These are phyloP conservation scores for Pleurotus platypus DNA, from an alignment of 768 basidiomycete genomes.

Conservation along the genomic window DNA sequence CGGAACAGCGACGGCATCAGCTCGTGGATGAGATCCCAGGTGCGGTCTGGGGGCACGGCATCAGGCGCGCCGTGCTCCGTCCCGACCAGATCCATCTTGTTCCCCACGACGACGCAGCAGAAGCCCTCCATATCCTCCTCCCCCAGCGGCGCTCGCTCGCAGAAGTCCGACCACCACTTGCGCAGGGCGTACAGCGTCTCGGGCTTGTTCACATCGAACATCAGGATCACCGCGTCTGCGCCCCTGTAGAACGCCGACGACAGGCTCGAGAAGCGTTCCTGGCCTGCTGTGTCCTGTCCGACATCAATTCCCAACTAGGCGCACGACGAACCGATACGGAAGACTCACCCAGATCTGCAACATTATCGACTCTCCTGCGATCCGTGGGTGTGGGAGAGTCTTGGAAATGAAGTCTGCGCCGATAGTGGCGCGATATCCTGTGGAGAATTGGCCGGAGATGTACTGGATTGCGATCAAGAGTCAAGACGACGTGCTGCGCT, in stretches of 20 bases:
- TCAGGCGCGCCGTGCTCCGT: slow-evolving; percentile 12
- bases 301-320: slow-evolving; percentile 3
- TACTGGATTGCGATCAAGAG: slow-evolving; percentile 40
- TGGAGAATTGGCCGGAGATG: slow-evolving; percentile 71
- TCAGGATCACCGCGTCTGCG: slow-evolving; percentile 76
- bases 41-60: slow-evolving; percentile 37
- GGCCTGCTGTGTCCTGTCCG: slow-evolving; percentile 76
- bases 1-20: slow-evolving; percentile 43
- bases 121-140: slow-evolving; percentile 62
- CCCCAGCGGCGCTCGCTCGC: slow-evolving; percentile 57
- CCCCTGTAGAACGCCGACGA: slow-evolving; percentile 84
- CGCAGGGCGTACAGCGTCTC: slow-evolving; percentile 54
- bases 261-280: slow-evolving; percentile 83
- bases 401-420: slow-evolving; percentile 88
- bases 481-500: background rate
- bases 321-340: slow-evolving; percentile 1
- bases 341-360: slow-evolving; percentile 57
- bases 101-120: slow-evolving; percentile 76
- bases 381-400: slow-evolving; percentile 56
- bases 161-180: slow-evolving; percentile 82
- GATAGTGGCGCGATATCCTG: slow-evolving; percentile 80
- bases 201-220: slow-evolving; percentile 75
- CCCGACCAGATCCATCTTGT: slow-evolving; percentile 64
- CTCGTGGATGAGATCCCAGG: slow-evolving; percentile 49
- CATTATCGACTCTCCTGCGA: slow-evolving; percentile 52